Evolutionary conservation across 1,139 yeast genomes (phyloP).

Genomic region (Blastobotrys aristatus): DNA sequence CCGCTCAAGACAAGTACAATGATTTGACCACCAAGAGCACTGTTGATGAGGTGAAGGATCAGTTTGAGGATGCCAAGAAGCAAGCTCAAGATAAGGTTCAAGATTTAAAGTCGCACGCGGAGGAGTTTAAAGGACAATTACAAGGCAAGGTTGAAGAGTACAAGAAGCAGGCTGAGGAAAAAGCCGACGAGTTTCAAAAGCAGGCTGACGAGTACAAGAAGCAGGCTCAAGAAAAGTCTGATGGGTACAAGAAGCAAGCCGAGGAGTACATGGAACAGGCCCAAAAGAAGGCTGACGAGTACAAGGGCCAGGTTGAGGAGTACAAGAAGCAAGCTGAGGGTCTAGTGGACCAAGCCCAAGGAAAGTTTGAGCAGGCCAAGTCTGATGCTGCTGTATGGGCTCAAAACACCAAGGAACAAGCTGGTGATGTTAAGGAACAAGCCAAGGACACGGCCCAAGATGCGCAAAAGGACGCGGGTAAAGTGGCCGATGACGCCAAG

Average conservation of each 20-base stretch:
- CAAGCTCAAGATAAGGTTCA: conserved; percentile 1
- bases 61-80: background rate
- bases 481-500: conserved; percentile 5
- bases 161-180: background rate
- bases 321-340: background rate
- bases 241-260: background rate
- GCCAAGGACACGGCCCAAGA: background rate
- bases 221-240: too few relatives aligned
- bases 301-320: background rate
- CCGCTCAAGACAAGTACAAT: background rate
- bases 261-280: background rate
- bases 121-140: background rate
- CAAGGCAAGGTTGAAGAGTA: conserved; percentile 6
- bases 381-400: conserved; percentile 5
- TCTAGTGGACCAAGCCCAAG: background rate
- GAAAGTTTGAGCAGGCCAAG: conserved; percentile 4
- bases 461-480: background rate
- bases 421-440: background rate
- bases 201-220: too few relatives aligned
- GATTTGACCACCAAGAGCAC: too few relatives aligned
- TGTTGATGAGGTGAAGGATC: too few relatives aligned
- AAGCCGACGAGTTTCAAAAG: conserved; percentile 4
- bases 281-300: conserved; percentile 7
- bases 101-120: background rate
- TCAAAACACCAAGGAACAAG: conserved; percentile 2